Evolutionary conservation across 2,329 filamentous ascomycete genomes (phyloP).

Genomic region (Fusarium chlamydosporum): DNA sequence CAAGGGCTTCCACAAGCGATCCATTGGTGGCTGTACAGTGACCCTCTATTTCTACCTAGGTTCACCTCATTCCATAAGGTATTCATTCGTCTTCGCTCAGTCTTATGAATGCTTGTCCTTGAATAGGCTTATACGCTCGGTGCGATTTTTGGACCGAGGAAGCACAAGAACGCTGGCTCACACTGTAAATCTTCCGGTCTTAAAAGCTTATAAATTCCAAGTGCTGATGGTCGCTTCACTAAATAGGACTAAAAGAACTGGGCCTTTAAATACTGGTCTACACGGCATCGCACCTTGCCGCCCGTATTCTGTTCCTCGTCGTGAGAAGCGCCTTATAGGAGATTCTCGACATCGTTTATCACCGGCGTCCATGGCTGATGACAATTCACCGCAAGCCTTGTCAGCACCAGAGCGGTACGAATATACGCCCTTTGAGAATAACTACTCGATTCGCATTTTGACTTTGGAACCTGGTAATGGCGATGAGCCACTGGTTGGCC

Average conservation of each 20-base stretch:
- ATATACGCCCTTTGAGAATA: conserved; percentile 45
- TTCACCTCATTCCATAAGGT: not conserved
- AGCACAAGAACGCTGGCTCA: not conserved
- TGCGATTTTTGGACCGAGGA: not conserved
- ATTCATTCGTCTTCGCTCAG: not conserved
- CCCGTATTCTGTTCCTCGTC: not conserved
- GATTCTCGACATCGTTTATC: not conserved
- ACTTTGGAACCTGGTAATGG: conserved; percentile 51
- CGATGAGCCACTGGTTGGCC: conserved; percentile 50
- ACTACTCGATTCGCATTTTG: conserved; percentile 52
- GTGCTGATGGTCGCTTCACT: conserved; percentile 1
- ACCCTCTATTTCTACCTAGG: not conserved
- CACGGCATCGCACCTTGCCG: not conserved
- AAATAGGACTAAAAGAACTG: conserved; percentile 27
- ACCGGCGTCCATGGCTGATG: conserved; percentile 38
- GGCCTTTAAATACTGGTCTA: conserved; percentile 15
- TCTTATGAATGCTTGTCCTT: conserved; percentile 3
- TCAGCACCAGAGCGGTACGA: conserved; percentile 25
- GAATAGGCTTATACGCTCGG: not conserved
- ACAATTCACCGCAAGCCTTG: conserved; percentile 2
- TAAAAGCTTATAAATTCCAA: not conserved
- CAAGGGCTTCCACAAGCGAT: not conserved
- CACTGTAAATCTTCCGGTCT: not conserved
- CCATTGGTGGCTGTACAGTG: conserved; percentile 5
- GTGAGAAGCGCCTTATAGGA: not conserved